Base-by-base conservation (phyloP, 2,329 filamentous ascomycete species). In the Cordyceps cateniannulata region DNA sequence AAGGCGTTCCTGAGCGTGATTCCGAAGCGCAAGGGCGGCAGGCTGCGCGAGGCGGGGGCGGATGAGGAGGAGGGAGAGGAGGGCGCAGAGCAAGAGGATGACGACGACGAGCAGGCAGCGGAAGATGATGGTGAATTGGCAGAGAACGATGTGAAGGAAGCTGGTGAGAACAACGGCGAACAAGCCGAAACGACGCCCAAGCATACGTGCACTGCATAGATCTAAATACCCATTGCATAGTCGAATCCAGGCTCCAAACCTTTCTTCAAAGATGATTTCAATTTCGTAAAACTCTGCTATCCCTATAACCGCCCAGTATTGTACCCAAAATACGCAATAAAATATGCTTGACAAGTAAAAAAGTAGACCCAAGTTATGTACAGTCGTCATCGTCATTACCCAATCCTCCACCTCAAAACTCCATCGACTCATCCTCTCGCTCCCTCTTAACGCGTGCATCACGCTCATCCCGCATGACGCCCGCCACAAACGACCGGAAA, bases 1-100 rank as follows among this genome's bases (percentile, higher is more conserved):
- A 80, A 89, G 69, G 93, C 95, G 0, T 99, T 99, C 71, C 76
- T 93, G 75, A 81, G 85, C 55, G 91, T 96, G 3, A 93, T 99
- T 66, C 95, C 95, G 0, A 92, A 91, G 75, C 81, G 95, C 64
- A 99, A 99, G 73, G 91, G 91, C 1, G 91, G 89, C 0, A 83
- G 81, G 59, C 70, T 96, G 66, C 90, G 79, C 63, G 72, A 69
- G 1, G 71, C 71, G 3, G 70, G 68, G 7, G 69, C 64, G 20
- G 64, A 52, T 8, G 63, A 63, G 29, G 66, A 44, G 3, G 63
- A 61, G 16, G 69, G 59, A 18, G 66, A 66, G 40, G 66, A 42
- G 59, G 9, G 18, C 5, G 29, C 24, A 24, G 24, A 18, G 7
- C 32, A 53, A 9, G 50, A 71, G 20, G 67, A 54, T 29, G 66